phyloP scores from a whole-genome alignment of 495 filamentous ascomycete species.

The Recurvomyces mirabilis region DNA sequence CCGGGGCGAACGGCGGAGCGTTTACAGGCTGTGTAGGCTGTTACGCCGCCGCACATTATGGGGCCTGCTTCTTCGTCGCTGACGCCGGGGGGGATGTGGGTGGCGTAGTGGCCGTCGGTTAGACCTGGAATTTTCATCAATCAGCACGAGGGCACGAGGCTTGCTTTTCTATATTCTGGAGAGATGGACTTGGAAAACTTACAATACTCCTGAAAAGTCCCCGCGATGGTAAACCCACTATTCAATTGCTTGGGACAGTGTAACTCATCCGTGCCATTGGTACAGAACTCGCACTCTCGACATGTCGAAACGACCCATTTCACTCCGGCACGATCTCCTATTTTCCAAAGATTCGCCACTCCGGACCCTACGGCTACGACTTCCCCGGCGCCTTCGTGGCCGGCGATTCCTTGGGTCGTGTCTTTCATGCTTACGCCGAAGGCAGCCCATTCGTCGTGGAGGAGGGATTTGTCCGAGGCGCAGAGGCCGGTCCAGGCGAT shows the following conservation, averaged over 20 bases:
- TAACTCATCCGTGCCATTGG: conserved; percentile 24
- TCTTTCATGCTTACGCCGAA: conserved; percentile 18
- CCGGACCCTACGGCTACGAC: conserved; percentile 23
- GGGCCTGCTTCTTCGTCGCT: conserved; percentile 27
- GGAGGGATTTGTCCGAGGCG: conserved; percentile 22
- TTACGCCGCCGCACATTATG: conserved; percentile 30
- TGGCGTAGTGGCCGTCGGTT: conserved; percentile 23
- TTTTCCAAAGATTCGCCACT: conserved; percentile 21
- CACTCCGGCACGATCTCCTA: conserved; percentile 26
- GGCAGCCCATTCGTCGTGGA: conserved; percentile 25
- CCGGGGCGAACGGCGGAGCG: conserved; percentile 23
- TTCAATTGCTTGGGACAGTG: conserved; percentile 25
- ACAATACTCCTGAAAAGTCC: conserved; percentile 29
- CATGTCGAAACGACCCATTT: conserved; percentile 25
- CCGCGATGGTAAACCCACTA: conserved; percentile 19
- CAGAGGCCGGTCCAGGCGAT: conserved; percentile 24
- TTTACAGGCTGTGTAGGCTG: conserved; percentile 27
- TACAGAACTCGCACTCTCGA: conserved; percentile 27
- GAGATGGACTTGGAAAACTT: too few species aligned
- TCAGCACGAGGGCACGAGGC: too few species aligned
- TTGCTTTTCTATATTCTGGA: too few species aligned
- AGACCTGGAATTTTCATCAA: too few species aligned
- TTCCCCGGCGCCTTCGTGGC: conserved; percentile 29
- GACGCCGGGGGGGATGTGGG: conserved; percentile 24
- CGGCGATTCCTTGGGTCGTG: conserved; percentile 22